A percentile compares a stretch with the other conserved stretches of the same genome.
These are phyloP conservation scores for Kodamaea ohmeri DNA, from an alignment of 1,139 yeast genomes.

Conservation along the genomic window DNA sequence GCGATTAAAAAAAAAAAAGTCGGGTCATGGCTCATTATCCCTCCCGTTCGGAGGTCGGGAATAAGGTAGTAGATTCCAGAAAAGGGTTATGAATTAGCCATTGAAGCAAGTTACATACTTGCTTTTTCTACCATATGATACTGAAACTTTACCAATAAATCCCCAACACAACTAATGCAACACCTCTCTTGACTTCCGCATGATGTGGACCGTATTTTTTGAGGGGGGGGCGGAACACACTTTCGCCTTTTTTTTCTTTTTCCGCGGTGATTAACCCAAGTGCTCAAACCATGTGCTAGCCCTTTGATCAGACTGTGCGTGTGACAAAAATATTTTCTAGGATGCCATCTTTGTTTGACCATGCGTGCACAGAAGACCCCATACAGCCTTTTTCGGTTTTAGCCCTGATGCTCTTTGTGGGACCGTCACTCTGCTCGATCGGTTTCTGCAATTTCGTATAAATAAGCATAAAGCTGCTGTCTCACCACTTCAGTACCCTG, in stretches of 20 bases:
- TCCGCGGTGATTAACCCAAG: not conserved
- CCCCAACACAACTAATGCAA: no score
- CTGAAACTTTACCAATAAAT: no score
- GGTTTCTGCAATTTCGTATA: not conserved
- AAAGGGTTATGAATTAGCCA: no score
- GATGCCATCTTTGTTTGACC: not conserved
- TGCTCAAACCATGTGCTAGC: conserved; percentile 4
- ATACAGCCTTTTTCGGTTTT: conserved; percentile 4
- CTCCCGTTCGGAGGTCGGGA: conserved; percentile 3
- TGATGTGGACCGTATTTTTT: no score
- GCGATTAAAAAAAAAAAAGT: conserved; percentile 6
- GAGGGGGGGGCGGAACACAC: not conserved
- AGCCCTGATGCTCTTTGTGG: conserved; percentile 5
- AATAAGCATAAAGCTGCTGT: not conserved
- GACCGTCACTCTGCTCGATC: conserved; percentile 3
- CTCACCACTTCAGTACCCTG: not conserved
- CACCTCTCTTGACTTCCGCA: no score
- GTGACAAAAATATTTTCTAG: conserved; percentile 1
- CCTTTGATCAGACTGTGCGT: conserved; percentile 2
- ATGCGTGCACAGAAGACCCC: conserved; percentile 3
- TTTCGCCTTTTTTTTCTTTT: not conserved
- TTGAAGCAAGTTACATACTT: no score
- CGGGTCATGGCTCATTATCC: no score
- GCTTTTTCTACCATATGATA: no score
- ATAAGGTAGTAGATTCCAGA: no score